Evolutionary conservation across 169 alveolate genomes (phyloP), one percentile per base, ranked within the genome.

Genomic region (Babesia gibsoni): DNA sequence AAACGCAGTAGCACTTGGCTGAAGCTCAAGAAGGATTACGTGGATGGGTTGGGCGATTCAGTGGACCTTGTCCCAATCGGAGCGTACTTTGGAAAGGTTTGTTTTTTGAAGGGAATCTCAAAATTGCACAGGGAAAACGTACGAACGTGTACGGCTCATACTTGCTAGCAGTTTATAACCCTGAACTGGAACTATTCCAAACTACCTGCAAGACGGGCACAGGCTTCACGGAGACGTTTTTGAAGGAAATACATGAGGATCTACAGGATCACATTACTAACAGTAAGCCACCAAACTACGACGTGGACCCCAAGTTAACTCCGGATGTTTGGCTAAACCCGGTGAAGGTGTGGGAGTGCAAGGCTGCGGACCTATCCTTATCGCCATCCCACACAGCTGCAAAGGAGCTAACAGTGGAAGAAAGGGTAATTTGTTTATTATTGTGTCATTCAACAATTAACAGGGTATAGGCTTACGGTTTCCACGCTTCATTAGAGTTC

Each of bases 31-130:
- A 98, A 98, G 89, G 99, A 97, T 80, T 96, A 96, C 77, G 68
- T 96, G 50, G 98, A 94, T 27, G 98, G 98, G 10, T 69, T 97
- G 73, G 95, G 98, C 0, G 99, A 98, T 86, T 91, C 98, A 46
- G 91, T 98, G 39, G 99, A 98, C 75, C 92, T 98, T 54, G 99
- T 98, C 16, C 99, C 99, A 3, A 96, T 98, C 29, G 99, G 98
- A 18, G 99, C 99, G 25, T 95, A 91, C 70, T 94, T 82, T 73
- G 99, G 99, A 37, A 88, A 65, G 52, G 89, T 74, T 9, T 14
- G 63, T 36, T 16, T 39, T 10, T 32, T 10, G n/a, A 16, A n/a
- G 43, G 0, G 1, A 18, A 10, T 8, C 2, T 52, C n/a, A 20
- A 3, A 12, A 14, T 36, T 30, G 5, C 4, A 0, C 84, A 89